Evolutionary conservation across 2,329 filamentous ascomycete species (phyloP).

Genomic region (Graphilbum fragrans): DNA sequence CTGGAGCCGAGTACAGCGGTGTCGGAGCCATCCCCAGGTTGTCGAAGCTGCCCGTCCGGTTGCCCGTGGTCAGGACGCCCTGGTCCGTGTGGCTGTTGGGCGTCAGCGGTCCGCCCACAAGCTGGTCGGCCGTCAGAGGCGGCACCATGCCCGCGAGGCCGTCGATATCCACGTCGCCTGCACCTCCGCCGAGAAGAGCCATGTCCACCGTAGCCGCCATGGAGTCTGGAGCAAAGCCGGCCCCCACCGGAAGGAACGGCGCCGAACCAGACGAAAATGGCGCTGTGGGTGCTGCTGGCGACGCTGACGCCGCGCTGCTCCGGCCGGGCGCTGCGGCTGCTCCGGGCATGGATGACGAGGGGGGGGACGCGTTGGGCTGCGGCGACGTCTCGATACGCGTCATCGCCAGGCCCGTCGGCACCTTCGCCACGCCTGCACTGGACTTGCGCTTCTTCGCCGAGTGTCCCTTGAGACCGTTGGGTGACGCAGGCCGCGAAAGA

Average conservation of each 20-base stretch:
- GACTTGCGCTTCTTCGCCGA: constrained; percentile 73
- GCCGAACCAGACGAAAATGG: constrained; percentile 33
- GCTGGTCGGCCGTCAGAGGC: constrained; percentile 1
- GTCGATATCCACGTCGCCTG: constrained; percentile 11
- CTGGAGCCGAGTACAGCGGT: constrained; percentile 54
- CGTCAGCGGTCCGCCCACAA: constrained; percentile 43
- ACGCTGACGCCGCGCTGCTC: constrained; percentile 19
- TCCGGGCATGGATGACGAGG: not conserved
- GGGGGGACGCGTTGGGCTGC: constrained; percentile 13
- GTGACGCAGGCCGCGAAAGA: constrained; percentile 67
- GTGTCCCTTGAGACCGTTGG: constrained; percentile 50
- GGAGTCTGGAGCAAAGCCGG: constrained; percentile 12
- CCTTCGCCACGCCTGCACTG: constrained; percentile 48
- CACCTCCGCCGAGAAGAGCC: constrained; percentile 10
- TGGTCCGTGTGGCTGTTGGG: constrained; percentile 55
- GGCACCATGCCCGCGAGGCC: constrained; percentile 10
- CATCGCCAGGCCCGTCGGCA: constrained; percentile 69
- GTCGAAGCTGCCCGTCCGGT: constrained; percentile 53
- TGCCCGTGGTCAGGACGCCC: constrained; percentile 41
- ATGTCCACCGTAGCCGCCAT: constrained; percentile 12
- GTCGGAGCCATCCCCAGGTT: constrained; percentile 46
- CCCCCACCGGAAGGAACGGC: constrained; percentile 25
- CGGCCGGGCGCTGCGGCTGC: constrained; percentile 6
- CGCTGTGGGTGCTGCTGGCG: constrained; percentile 29
- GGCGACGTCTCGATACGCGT: constrained; percentile 59